A percentile compares a stretch with the other conserved stretches of the same genome.
phyloP scores from a whole-genome alignment of 1,284 basidiomycete genomes.

The Cronartium quercuum region DNA sequence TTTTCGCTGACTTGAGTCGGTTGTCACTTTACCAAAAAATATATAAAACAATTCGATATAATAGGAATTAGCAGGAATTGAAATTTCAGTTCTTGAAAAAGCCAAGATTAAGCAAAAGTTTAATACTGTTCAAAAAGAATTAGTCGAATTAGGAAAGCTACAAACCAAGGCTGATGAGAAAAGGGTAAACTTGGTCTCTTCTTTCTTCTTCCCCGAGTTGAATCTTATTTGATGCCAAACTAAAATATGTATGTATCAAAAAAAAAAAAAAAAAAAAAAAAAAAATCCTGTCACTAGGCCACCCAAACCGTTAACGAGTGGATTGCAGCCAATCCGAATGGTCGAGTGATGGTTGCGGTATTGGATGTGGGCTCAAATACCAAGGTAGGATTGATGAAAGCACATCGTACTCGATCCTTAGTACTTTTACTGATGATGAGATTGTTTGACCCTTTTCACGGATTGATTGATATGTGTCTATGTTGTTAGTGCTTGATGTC shows the following conservation, averaged over 20 bases:
- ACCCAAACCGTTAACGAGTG: conserved; percentile 33
- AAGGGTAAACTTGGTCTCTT: conserved; percentile 7
- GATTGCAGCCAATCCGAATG: conserved; percentile 25
- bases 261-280: no score
- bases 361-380: conserved; percentile 35
- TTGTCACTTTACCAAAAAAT: no score
- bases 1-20: no score
- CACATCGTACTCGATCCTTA: background rate
- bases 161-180: conserved; percentile 62
- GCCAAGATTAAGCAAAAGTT: conserved; percentile 71
- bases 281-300: no score
- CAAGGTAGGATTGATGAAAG: conserved; percentile 4
- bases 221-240: no score
- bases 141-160: conserved; percentile 80
- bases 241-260: background rate
- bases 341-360: conserved; percentile 9
- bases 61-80: conserved; percentile 78
- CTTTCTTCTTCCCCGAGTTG: background rate
- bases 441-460: background rate
- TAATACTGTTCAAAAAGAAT: conserved; percentile 65
- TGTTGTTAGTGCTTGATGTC: conserved; percentile 43
- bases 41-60: background rate
- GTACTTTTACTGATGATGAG: background rate
- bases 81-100: conserved; percentile 81
- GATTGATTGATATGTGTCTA: background rate